phyloP scores from a whole-genome alignment of 352 stramenopile species.

The Globisporangium camurandrum region DNA sequence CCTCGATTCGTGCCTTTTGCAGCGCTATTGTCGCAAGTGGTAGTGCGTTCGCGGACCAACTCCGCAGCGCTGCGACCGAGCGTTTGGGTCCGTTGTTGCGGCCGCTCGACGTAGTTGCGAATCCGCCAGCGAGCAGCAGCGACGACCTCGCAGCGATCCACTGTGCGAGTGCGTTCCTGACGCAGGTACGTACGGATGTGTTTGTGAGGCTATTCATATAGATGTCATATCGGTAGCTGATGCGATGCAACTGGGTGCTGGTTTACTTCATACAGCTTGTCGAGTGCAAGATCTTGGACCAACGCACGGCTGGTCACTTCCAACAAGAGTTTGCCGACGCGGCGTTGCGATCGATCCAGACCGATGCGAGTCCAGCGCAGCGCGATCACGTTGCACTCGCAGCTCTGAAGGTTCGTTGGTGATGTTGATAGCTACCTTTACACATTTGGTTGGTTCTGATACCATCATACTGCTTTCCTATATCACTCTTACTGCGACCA shows the following conservation, averaged over 20 bases:
- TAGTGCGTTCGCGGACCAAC: conserved; percentile 14
- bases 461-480: background rate
- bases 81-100: conserved; percentile 13
- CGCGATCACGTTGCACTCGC: conserved; percentile 7
- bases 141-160: background rate
- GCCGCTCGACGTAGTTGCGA: conserved; percentile 9
- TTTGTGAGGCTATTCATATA: background rate
- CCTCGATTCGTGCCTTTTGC: conserved; percentile 25
- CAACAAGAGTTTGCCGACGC: conserved; percentile 9
- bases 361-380: conserved; percentile 1
- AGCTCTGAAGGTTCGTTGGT: conserved; percentile 20
- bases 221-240: background rate
- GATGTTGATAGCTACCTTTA: background rate
- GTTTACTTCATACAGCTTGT: conserved; percentile 6
- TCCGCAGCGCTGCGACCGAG: conserved; percentile 13
- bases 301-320: background rate
- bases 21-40: conserved; percentile 9
- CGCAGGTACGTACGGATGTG: conserved; percentile 4
- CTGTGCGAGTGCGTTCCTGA: conserved; percentile 8
- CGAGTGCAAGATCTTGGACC: conserved; percentile 5
- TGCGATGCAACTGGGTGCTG: background rate
- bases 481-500: background rate
- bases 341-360: conserved; percentile 5
- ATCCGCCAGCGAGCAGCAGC: background rate
- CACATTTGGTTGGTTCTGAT: background rate